Conservation (phyloP, 306 rosid genomes). For the Cicer yamashitae region DNA sequence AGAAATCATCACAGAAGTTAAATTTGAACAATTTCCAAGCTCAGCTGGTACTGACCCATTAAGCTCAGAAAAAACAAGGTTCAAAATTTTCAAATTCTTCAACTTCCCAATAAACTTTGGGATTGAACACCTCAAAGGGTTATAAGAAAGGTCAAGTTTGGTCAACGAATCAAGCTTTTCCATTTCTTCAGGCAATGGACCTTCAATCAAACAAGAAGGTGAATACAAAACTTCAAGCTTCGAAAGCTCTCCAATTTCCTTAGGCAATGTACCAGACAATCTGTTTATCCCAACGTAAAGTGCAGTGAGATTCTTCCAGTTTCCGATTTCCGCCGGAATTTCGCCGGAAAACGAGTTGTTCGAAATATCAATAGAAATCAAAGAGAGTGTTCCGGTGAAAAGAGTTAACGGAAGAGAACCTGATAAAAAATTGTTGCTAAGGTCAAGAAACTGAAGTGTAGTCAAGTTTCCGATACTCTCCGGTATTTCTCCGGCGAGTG, state of each 20-base stretch:
- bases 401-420: constrained; percentile 73
- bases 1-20: constrained; percentile 73
- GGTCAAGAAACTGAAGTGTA: constrained; percentile 64
- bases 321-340: constrained; percentile 70
- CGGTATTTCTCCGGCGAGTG: constrained; percentile 67
- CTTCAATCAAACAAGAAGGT: constrained; percentile 72
- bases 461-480: constrained; percentile 70
- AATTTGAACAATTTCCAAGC: constrained; percentile 72
- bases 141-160: constrained; percentile 84
- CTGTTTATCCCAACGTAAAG: constrained; percentile 72
- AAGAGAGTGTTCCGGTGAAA: constrained; percentile 60
- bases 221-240: constrained; percentile 63
- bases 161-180: constrained; percentile 60
- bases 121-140: constrained; percentile 83
- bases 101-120: constrained; percentile 80
- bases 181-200: constrained; percentile 87
- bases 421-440: constrained; percentile 73
- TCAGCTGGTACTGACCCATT: constrained; percentile 83
- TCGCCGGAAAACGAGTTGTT: constrained; percentile 83
- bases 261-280: constrained; percentile 76
- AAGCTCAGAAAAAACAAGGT: constrained; percentile 71
- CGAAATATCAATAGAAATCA: constrained; percentile 77
- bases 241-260: constrained; percentile 72
- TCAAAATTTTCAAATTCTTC: constrained; percentile 60
- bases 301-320: constrained; percentile 67